phyloP scores from a whole-genome alignment of 495 filamentous ascomycete species.

The Hypoxylon perforatum region DNA sequence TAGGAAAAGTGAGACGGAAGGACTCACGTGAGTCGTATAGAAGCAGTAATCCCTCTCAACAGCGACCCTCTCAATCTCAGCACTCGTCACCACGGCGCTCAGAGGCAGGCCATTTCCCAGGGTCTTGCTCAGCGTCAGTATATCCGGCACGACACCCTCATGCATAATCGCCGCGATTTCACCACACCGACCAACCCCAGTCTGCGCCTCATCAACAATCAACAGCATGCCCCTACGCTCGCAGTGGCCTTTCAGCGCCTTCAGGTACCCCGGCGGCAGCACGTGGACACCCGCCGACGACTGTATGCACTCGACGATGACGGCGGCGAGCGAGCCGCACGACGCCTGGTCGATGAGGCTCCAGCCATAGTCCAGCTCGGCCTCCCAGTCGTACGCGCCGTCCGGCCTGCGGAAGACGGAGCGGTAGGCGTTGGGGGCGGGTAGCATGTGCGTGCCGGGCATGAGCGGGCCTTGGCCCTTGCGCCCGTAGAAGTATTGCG shows the following conservation, averaged over 20 bases:
- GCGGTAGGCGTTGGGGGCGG: slow-evolving; percentile 65
- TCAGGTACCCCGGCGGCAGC: slow-evolving; percentile 59
- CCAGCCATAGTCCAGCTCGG: slow-evolving; percentile 66
- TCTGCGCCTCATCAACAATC: slow-evolving; percentile 68
- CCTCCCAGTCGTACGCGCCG: slow-evolving; percentile 67
- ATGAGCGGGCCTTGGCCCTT: slow-evolving; percentile 56
- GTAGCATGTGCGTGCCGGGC: slow-evolving; percentile 53
- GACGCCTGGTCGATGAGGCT: slow-evolving; percentile 62
- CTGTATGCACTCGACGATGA: slow-evolving; percentile 66
- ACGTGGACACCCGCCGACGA: slow-evolving; percentile 63
- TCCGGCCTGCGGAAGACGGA: slow-evolving; percentile 61
- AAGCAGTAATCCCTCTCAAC: slow-evolving; percentile 50
- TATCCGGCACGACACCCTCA: slow-evolving; percentile 62
- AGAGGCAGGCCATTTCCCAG: slow-evolving; percentile 66
- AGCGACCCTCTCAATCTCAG: slow-evolving; percentile 57
- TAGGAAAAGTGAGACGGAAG: background rate
- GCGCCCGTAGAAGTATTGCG: slow-evolving; percentile 61
- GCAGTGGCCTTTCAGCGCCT: slow-evolving; percentile 58
- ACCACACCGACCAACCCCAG: slow-evolving; percentile 62
- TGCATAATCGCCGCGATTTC: slow-evolving; percentile 63
- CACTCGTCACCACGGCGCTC: slow-evolving; percentile 60
- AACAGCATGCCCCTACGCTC: slow-evolving; percentile 62
- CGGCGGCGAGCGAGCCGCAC: slow-evolving; percentile 65
- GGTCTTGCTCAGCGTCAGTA: slow-evolving; percentile 65
- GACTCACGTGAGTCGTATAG: slow-evolving; percentile 45